Evolutionary conservation across 129 eudicot species (phyloP), one percentile per base, ranked within the genome.

Genomic region (Erigeron canadensis): DNA sequence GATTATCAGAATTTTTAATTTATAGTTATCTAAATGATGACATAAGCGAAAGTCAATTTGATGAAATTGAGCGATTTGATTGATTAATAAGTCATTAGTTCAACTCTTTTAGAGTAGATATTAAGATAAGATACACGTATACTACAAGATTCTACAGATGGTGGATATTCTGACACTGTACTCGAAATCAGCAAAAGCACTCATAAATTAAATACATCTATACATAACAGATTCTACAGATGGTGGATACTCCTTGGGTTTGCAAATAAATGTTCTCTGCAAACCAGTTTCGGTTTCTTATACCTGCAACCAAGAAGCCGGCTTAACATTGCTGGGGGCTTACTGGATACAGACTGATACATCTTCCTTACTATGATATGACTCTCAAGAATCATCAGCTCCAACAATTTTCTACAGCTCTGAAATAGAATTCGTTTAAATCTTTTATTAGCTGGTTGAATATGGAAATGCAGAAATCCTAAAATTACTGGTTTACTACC

Each of bases 381-480:
- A 18, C 79, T 77, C 37, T 93, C 92, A 46, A 93, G 37, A 43
- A 89, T 74, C 98, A 93, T 76, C 55, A 84, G 74, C 78, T 85
- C 88, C 75, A 93, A 64, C 75, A 93, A 72, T 62, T 67, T 78
- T 76, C 86, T 72, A 78, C 96, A 84, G 83, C 92, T 93, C 98
- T 93, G 90, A 8, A 70, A 28, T 28, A 28, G 34, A 68, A 71
- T 43, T 22, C 45, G 50, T 15, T 47, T 12, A 47, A 71, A 70
- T 18, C 40, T 48, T 28, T 28, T 1, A 28, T 28, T 28, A 28
- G 34, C 3, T 28, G 1, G 34, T 28, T 28, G 34, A 28, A 28
- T 28, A 28, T 28, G 34, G 34, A 28, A 28, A 28, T 2, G 34
- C 34, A 28, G 34, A 1, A 1, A 28, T 28, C 34, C 34, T 28